Percentiles rank a stretch among this genome's conserved stretches.
Evolutionary conservation across 2,329 filamentous ascomycete species (phyloP).

Genomic region (Cladosporium velox): DNA sequence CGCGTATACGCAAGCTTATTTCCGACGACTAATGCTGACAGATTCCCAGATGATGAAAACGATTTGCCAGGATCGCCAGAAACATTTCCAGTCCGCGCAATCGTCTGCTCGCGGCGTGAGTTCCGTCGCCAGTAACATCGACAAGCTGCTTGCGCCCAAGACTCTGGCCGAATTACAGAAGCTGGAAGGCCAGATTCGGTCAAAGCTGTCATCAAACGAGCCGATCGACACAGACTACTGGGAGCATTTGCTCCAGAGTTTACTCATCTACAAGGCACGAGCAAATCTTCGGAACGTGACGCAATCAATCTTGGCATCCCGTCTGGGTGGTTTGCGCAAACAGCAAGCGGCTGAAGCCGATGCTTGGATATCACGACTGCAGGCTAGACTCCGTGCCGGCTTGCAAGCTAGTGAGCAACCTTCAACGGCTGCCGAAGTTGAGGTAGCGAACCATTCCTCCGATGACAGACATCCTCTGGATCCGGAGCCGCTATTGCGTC

Average conservation of each 20-base stretch:
- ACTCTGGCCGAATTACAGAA: constrained; percentile 81
- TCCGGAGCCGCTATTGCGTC: constrained; percentile 66
- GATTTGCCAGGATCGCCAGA: constrained; percentile 76
- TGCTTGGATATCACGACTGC: constrained; percentile 55
- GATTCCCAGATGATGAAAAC: constrained; percentile 69
- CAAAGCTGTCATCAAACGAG: constrained; percentile 84
- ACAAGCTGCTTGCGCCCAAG: constrained; percentile 83
- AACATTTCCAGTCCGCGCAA: constrained; percentile 58
- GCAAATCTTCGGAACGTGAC: constrained; percentile 79
- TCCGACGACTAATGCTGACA: constrained; percentile 26
- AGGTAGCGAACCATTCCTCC: neutral
- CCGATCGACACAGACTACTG: constrained; percentile 97
- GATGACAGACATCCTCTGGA: constrained; percentile 49
- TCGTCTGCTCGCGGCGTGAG: constrained; percentile 71
- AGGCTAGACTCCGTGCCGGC: constrained; percentile 34
- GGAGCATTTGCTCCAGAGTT: constrained; percentile 83
- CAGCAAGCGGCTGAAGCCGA: constrained; percentile 69
- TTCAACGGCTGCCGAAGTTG: constrained; percentile 30
- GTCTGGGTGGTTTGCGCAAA: constrained; percentile 65
- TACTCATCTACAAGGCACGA: constrained; percentile 89
- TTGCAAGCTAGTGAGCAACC: constrained; percentile 35
- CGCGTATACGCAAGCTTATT: neutral
- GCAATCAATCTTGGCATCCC: constrained; percentile 70
- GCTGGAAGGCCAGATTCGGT: constrained; percentile 82
- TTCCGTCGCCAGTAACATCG: constrained; percentile 84